These are phyloP conservation scores for Astragalus glycyphyllos DNA, from an alignment of 306 rosid species.

Conservation along the genomic window DNA sequence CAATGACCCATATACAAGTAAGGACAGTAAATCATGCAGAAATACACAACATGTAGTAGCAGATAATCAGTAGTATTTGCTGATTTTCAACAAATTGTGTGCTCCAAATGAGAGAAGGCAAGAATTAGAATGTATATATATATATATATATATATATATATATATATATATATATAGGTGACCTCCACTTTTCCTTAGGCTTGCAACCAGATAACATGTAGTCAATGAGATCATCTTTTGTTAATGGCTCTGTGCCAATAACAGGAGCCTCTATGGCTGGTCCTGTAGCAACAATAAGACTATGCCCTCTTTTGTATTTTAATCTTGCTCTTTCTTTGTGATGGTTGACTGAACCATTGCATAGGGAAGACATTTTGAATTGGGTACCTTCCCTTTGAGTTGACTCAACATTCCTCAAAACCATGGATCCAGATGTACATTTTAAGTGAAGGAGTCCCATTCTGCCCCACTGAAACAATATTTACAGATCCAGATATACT, in stretches of 20 bases:
- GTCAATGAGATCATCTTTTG: conserved; percentile 39
- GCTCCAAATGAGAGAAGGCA: too few species aligned
- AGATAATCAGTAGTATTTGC: background rate
- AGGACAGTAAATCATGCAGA: background rate
- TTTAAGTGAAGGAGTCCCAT: conserved; percentile 28
- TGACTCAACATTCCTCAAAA: conserved; percentile 30
- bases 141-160: too few species aligned
- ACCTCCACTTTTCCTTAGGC: conserved; percentile 49
- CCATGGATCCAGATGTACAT: conserved; percentile 31
- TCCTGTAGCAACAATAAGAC: conserved; percentile 44
- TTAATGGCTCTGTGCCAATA: conserved; percentile 35
- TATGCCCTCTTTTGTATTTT: conserved; percentile 13
- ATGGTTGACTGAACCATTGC: background rate
- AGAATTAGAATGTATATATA: background rate
- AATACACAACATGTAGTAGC: background rate
- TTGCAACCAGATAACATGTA: conserved; percentile 46
- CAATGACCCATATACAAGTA: conserved; percentile 4
- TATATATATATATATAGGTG: too few species aligned
- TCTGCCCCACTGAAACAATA: background rate
- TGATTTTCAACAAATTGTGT: background rate
- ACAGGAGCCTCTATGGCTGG: conserved; percentile 42
- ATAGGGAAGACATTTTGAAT: conserved; percentile 22
- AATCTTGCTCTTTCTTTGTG: background rate
- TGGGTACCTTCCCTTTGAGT: background rate
- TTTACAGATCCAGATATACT: background rate